Conservation (phyloP, 257 asterid species). For the Forsythia viridissima region DNA sequence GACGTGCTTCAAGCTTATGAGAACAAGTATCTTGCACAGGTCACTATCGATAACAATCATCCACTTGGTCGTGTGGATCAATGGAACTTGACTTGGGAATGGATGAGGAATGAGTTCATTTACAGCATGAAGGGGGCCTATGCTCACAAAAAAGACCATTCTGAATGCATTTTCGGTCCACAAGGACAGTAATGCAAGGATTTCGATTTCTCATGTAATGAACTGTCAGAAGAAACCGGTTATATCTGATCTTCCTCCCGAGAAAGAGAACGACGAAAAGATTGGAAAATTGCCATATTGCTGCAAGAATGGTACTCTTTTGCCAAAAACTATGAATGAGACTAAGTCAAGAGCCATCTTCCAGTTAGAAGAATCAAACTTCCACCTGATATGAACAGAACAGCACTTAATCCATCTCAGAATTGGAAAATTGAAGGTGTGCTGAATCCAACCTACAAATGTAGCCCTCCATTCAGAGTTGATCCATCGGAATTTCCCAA, state of each 20-base stretch:
- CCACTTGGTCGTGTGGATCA: conserved; percentile 90
- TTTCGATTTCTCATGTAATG: conserved; percentile 71
- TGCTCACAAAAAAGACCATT: conserved; percentile 64
- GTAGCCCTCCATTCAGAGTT: conserved; percentile 71
- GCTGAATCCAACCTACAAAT: conserved; percentile 63
- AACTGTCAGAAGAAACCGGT: conserved; percentile 67
- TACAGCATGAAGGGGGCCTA: conserved; percentile 76
- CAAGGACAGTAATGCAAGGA: conserved; percentile 70
- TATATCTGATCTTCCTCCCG: conserved; percentile 70
- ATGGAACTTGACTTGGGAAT: conserved; percentile 97
- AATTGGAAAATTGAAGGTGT: conserved; percentile 73
- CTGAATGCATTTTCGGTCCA: conserved; percentile 77
- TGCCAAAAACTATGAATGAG: conserved; percentile 70
- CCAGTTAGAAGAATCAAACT: conserved; percentile 78
- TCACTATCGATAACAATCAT: conserved; percentile 76
- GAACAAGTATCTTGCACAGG: conserved; percentile 74
- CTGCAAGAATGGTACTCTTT: conserved; percentile 66
- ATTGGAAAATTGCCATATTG: conserved; percentile 73
- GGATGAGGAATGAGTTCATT: conserved; percentile 92
- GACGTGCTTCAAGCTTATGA: conserved; percentile 70
- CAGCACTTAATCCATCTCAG: conserved; percentile 72
- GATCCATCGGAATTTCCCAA: conserved; percentile 72
- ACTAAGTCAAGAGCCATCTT: conserved; percentile 67
- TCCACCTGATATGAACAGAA: conserved; percentile 77
- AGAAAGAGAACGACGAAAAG: conserved; percentile 59